A percentile compares a stretch with the other conserved stretches of the same genome.
These are phyloP conservation scores for Aureoboletus auriporus DNA, from an alignment of 768 basidiomycete species.

Conservation along the genomic window DNA sequence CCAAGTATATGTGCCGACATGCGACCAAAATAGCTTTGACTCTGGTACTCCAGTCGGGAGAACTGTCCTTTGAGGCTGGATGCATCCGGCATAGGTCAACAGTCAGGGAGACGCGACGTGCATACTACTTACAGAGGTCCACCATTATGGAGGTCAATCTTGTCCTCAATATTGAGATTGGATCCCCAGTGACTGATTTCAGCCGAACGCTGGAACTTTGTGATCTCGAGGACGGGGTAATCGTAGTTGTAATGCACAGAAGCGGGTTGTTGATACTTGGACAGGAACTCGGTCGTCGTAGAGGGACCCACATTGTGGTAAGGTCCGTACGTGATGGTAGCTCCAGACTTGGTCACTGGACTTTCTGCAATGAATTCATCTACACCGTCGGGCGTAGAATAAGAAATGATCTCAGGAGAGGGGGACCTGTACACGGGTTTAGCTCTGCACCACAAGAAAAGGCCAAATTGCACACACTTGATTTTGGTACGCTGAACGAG, in stretches of 20 bases:
- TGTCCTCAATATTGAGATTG: constrained; percentile 91
- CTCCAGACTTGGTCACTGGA: constrained; percentile 66
- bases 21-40: constrained; percentile 66
- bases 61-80: constrained; percentile 91
- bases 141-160: constrained; percentile 79
- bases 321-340: constrained; percentile 86
- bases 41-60: constrained; percentile 85
- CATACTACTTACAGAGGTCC: constrained; percentile 72
- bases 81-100: background rate
- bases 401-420: constrained; percentile 64
- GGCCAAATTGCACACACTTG: constrained; percentile 47
- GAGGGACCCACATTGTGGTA: constrained; percentile 73
- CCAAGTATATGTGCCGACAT: constrained; percentile 65
- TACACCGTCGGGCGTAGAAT: constrained; percentile 61
- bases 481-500: constrained; percentile 83
- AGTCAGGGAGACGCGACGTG: background rate
- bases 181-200: constrained; percentile 98
- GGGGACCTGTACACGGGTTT: constrained; percentile 49
- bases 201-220: constrained; percentile 65
- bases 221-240: constrained; percentile 76
- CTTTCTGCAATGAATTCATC: constrained; percentile 58
- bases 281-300: constrained; percentile 49
- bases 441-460: background rate
- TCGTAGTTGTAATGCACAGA: constrained; percentile 78
- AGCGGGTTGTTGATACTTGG: constrained; percentile 60